phyloP scores from a whole-genome alignment of 345 rosid species.

The Turritis glabra region DNA sequence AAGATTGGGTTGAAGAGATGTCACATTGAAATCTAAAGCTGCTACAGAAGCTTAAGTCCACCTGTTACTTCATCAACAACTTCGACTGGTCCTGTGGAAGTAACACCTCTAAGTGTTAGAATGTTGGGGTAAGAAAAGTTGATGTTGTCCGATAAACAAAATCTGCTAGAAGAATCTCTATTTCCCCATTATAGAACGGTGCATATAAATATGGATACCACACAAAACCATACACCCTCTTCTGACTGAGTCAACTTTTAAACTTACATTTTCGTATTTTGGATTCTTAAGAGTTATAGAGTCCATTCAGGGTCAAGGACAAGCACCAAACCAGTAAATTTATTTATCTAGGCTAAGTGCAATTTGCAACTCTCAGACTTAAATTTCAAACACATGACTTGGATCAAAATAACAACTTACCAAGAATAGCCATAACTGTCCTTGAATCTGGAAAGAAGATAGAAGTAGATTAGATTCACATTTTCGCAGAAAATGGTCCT shows the following conservation, averaged over 20 bases:
- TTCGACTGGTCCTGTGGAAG: slow-evolving; percentile 76
- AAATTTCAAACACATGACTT: slow-evolving; percentile 13
- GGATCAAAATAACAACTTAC: slow-evolving; percentile 45
- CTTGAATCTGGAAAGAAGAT: slow-evolving; percentile 75
- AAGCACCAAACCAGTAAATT: not conserved
- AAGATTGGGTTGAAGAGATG: slow-evolving; percentile 12
- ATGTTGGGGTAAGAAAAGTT: not conserved
- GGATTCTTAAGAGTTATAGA: slow-evolving; percentile 5
- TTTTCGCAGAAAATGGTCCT: not conserved
- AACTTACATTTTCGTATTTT: not conserved
- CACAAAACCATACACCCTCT: not conserved
- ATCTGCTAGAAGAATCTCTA: not conserved
- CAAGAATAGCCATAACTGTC: slow-evolving; percentile 99
- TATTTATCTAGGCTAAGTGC: not conserved
- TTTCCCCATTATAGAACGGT: not conserved
- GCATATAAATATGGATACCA: slow-evolving; percentile 9
- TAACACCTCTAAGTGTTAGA: slow-evolving; percentile 5
- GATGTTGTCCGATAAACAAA: not conserved
- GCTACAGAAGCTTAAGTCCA: slow-evolving; percentile 78
- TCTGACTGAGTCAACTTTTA: not conserved
- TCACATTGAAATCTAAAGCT: not conserved
- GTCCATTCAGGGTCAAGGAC: slow-evolving; percentile 17
- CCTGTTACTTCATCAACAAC: slow-evolving; percentile 95
- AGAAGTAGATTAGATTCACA: slow-evolving; percentile 16
- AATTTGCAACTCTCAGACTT: slow-evolving; percentile 10